Percentiles rank a stretch among this genome's conserved stretches.
Conservation (phyloP, 495 filamentous ascomycete species). For the Penicillium silybi region DNA sequence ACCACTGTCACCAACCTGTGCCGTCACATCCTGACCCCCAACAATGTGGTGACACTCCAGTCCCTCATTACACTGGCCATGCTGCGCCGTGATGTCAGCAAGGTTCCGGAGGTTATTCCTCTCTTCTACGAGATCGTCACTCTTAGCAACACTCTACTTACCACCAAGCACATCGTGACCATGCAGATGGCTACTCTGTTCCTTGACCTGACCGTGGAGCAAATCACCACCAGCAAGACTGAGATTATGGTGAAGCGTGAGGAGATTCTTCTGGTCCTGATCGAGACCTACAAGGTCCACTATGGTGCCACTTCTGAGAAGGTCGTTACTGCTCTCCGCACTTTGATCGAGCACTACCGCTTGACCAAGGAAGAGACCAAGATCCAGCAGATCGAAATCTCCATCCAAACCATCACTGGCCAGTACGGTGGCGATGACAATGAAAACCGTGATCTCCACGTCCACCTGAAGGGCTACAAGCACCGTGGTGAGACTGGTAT, state of each 20-base stretch:
- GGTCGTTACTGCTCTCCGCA: constrained; percentile 22
- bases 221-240: constrained; percentile 26
- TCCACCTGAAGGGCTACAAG: constrained; percentile 22
- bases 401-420: constrained; percentile 13
- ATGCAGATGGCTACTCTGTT: constrained; percentile 31
- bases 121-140: constrained; percentile 25
- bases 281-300: constrained; percentile 36
- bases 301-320: constrained; percentile 32
- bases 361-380: constrained; percentile 25
- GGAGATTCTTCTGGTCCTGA: constrained; percentile 25
- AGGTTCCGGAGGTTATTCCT: constrained; percentile 9
- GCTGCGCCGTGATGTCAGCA: constrained; percentile 19
- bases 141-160: constrained; percentile 26
- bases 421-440: constrained; percentile 5
- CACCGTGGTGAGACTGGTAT: constrained; percentile 17
- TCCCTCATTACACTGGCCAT: constrained; percentile 24
- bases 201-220: constrained; percentile 28
- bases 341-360: constrained; percentile 33
- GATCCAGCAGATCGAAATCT: constrained; percentile 13
- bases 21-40: constrained; percentile 23
- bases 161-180: constrained; percentile 24
- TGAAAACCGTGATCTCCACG: constrained; percentile 21
- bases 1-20: constrained; percentile 25
- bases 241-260: constrained; percentile 35
- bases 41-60: constrained; percentile 22